Percentiles rank a stretch among this genome's conserved stretches.
Conservation (phyloP, 192 early-diverging fungal species). For the Coemansia sp. region DNA sequence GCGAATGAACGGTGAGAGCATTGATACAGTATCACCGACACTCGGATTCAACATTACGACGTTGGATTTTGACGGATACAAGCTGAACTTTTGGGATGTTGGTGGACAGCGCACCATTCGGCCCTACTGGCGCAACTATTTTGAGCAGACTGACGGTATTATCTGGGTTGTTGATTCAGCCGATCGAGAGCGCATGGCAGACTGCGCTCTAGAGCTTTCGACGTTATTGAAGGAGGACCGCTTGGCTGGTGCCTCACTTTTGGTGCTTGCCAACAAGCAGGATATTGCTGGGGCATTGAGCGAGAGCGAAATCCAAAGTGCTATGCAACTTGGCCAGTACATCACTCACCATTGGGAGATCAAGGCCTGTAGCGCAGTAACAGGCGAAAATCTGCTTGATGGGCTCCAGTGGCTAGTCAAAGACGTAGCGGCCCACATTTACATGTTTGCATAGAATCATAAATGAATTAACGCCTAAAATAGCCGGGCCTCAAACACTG, state of each 20-base stretch:
- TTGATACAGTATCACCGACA: constrained; percentile 88
- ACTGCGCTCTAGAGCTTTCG: constrained; percentile 76
- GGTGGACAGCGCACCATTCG: constrained; percentile 97
- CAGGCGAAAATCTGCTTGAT: constrained; percentile 66
- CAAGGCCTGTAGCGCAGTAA: constrained; percentile 82
- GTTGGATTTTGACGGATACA: constrained; percentile 64
- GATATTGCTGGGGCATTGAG: constrained; percentile 83
- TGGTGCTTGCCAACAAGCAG: constrained; percentile 98
- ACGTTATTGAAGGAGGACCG: constrained; percentile 86
- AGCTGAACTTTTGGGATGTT: constrained; percentile 94
- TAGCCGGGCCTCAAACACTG: constrained; percentile 29
- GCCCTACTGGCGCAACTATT: constrained; percentile 99
- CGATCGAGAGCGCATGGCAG: constrained; percentile 75
- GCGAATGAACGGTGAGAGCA: constrained; percentile 89
- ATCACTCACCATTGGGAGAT: constrained; percentile 93
- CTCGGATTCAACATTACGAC: constrained; percentile 99
- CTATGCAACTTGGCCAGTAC: constrained; percentile 68
- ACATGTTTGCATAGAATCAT: constrained; percentile 61
- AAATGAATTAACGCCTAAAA: constrained; percentile 4
- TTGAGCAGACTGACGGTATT: constrained; percentile 97
- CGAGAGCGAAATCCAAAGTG: constrained; percentile 67
- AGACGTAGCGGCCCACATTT: constrained; percentile 89
- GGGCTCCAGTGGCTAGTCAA: constrained; percentile 94
- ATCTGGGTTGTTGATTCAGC: constrained; percentile 98
- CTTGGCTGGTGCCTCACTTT: constrained; percentile 85